Evolutionary conservation across 305 asterid genomes (phyloP).

Genomic region (Ilex paraguariensis): DNA sequence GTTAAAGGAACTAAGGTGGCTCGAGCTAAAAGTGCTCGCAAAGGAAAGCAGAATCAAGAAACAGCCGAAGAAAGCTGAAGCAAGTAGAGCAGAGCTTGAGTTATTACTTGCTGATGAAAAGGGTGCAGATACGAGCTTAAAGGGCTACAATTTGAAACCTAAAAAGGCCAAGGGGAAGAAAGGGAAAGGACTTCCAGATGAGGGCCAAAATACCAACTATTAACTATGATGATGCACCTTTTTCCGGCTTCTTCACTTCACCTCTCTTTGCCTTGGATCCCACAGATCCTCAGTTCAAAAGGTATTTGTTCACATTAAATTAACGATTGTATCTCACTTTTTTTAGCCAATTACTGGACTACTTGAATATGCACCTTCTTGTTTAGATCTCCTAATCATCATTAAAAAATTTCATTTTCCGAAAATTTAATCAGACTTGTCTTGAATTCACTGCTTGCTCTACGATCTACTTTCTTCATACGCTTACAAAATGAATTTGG

Average conservation of each 20-base stretch:
- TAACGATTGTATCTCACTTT: background rate
- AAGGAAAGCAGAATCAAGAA: constrained; percentile 28
- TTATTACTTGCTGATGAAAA: constrained; percentile 68
- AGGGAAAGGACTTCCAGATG: constrained; percentile 44
- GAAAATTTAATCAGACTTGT: no score
- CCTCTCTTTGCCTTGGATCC: constrained; percentile 77
- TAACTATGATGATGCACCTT: constrained; percentile 68
- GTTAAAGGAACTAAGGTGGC: constrained; percentile 16
- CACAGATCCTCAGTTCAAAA: constrained; percentile 90
- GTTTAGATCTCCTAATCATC: no score
- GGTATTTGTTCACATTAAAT: constrained; percentile 31
- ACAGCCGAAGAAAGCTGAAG: constrained; percentile 46
- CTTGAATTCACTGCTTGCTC: no score
- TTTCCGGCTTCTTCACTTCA: constrained; percentile 47
- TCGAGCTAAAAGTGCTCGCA: constrained; percentile 23
- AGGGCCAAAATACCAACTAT: constrained; percentile 52
- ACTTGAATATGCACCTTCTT: background rate
- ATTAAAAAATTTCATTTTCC: no score
- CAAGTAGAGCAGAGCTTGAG: constrained; percentile 82
- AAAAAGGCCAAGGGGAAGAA: constrained; percentile 16
- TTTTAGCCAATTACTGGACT: background rate
- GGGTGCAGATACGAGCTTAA: constrained; percentile 39
- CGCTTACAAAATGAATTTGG: background rate
- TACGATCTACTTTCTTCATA: background rate
- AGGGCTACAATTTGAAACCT: constrained; percentile 74